These are phyloP conservation scores for Hypoxylon intermedium DNA, from an alignment of 495 filamentous ascomycete genomes.

Conservation along the genomic window DNA sequence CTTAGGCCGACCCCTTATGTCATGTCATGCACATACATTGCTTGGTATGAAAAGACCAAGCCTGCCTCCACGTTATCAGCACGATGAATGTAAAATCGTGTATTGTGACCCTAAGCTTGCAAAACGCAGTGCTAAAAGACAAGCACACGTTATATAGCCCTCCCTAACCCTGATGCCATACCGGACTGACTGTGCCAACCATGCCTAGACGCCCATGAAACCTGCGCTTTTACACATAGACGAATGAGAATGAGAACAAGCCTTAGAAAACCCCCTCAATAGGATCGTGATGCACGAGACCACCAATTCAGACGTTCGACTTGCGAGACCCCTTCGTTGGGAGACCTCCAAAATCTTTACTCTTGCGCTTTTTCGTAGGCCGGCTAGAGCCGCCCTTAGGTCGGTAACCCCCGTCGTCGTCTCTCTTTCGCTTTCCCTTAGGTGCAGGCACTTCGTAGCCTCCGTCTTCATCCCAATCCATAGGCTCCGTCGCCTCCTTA, in stretches of 20 bases:
- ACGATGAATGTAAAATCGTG: background rate
- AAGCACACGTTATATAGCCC: slow-evolving; percentile 17
- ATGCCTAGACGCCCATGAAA: background rate
- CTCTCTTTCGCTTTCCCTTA: slow-evolving; percentile 60
- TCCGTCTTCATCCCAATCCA: slow-evolving; percentile 54
- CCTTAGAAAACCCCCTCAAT: background rate
- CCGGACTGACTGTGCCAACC: slow-evolving; percentile 3
- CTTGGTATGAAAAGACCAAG: background rate
- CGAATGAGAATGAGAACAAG: slow-evolving; percentile 7
- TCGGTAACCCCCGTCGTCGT: slow-evolving; percentile 74
- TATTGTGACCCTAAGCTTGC: background rate
- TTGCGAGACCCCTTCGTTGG: slow-evolving; percentile 34
- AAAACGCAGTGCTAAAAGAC: background rate
- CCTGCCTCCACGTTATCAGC: background rate
- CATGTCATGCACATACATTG: background rate
- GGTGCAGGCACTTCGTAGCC: slow-evolving; percentile 50
- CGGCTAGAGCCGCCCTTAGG: slow-evolving; percentile 69
- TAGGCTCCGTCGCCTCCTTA: slow-evolving; percentile 47
- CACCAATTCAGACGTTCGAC: slow-evolving; percentile 20
- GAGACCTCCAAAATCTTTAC: slow-evolving; percentile 42
- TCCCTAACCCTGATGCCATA: slow-evolving; percentile 4
- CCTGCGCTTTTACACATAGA: background rate
- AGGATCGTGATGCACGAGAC: background rate
- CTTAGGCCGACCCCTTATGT: slow-evolving; percentile 17
- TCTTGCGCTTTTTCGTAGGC: slow-evolving; percentile 66